Evolutionary conservation across 805 yeast genomes (phyloP).

Genomic region (Lachancea quebecensis): DNA sequence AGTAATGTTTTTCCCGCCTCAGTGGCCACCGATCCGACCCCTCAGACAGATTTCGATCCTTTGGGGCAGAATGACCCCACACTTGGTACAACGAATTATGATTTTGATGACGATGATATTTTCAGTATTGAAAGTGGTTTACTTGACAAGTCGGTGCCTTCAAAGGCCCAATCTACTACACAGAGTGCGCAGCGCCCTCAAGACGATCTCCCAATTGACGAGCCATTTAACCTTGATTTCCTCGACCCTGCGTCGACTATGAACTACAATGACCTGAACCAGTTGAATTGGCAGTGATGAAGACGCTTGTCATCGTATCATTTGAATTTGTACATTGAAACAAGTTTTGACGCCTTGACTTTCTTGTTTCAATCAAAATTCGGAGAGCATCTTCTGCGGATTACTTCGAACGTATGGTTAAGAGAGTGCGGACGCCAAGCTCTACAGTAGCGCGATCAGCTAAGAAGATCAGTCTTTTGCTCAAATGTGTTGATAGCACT

Average conservation of each 20-base stretch:
- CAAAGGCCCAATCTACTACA: slow-evolving; percentile 2
- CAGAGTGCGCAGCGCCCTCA: slow-evolving; percentile 1
- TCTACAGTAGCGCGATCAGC: not conserved
- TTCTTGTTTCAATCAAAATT: too few species aligned
- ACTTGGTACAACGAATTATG: slow-evolving; percentile 6
- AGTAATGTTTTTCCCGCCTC: slow-evolving; percentile 7
- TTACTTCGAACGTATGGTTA: not conserved
- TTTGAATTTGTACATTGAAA: too few species aligned
- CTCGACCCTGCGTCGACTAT: slow-evolving; percentile 13
- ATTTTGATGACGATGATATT: slow-evolving; percentile 8
- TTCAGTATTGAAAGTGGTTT: slow-evolving; percentile 5
- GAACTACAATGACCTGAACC: slow-evolving; percentile 20
- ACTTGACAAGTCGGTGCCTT: slow-evolving; percentile 5
- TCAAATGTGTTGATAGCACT: not conserved
- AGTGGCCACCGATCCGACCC: slow-evolving; percentile 11
- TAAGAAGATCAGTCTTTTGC: not conserved
- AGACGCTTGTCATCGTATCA: not conserved
- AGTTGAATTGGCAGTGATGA: slow-evolving; percentile 22
- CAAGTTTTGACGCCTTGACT: too few species aligned
- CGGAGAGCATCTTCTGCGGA: too few species aligned
- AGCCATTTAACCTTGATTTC: slow-evolving; percentile 16
- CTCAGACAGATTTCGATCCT: slow-evolving; percentile 12
- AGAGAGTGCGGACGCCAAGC: not conserved
- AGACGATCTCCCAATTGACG: slow-evolving; percentile 1
- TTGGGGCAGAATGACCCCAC: slow-evolving; percentile 9